Base-by-base conservation (phyloP, 768 basidiomycete species). In the Boletellus ananiceps region DNA sequence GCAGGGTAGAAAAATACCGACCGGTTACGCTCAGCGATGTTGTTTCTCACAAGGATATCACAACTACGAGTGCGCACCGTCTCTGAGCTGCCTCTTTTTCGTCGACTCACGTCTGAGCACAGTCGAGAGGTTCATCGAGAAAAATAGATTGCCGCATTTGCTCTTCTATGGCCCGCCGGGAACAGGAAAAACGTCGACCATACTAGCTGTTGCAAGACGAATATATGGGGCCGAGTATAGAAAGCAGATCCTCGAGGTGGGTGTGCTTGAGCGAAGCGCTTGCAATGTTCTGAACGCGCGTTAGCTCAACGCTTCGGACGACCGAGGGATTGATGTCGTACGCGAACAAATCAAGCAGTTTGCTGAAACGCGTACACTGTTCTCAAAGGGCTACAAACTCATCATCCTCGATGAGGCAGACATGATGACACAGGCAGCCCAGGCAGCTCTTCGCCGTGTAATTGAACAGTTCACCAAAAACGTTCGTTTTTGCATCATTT, bases 381-480 rank as follows among this genome's bases (percentile, higher is more conserved):
- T 84, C 63, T 82, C 92, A 12, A 93, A 93, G 61, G 92, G 92
- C 15, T 98, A 85, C 80, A 99, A 98, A 63, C 84, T 99, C 65
- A 95, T 99, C 68, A 84, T 99, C 53, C 82, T 99, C 31, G 96
- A 99, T 58, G 96, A 99, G 69, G 96, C 96, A n/a, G 96, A 99
- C 75, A 96, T 96, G 95, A 99, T 99, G 96, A 99, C 96, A 0
- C 86, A 93, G 55, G 87, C 90, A 48, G 96, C 96, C 1, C 96
- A 99, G 64, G 90, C 94, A 3, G 96, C 96, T 21, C 80, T 99
- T 27, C 88, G 96, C 25, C 87, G 96, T 60, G 88, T 98, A 32
- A 97, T 99, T 57, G 96, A 99, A 69, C 94, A 96, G 57, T 98
- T 96, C 69, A 99, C 96, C 16, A 92, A 87, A 71, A 98, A 98